Percentiles rank a stretch among this genome's conserved stretches.
Evolutionary conservation across 176 grass and related monocot genomes (phyloP).

Genomic region (Sorghum bicolor): Sorghum_bicolor_NCBIv3 NC_012879.2:60163501-60164000

Average conservation of each 20-base stretch:
- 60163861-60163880: background rate
- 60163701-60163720: background rate
- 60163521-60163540: background rate
- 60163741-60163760: background rate
- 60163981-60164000: background rate
- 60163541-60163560: background rate
- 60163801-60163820: background rate
- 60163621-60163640: background rate
- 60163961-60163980: background rate
- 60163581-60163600: background rate
- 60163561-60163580: background rate
- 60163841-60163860: background rate
- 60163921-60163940: background rate
- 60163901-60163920: conserved; percentile 3
- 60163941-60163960: background rate
- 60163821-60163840: conserved; percentile 6
- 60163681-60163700: background rate
- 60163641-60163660: background rate
- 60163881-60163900: background rate
- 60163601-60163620: background rate
- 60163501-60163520: background rate
- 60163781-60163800: background rate
- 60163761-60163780: background rate
- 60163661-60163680: conserved; percentile 18
- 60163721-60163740: background rate